These are phyloP conservation scores for Kwoniella dendrophila DNA, from an alignment of 768 basidiomycete genomes.

Conservation along the genomic window DNA sequence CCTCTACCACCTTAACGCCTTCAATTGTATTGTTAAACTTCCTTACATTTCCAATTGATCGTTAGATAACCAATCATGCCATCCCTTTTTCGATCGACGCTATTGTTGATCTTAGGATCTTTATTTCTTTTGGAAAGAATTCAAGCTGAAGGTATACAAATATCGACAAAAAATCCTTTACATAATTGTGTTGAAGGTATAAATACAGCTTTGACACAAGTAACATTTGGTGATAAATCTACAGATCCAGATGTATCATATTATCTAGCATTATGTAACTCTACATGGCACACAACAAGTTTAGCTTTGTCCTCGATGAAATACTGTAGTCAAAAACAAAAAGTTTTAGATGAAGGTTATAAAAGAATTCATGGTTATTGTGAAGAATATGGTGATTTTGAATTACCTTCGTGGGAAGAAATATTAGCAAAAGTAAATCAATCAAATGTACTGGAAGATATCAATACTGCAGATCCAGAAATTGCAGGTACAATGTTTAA, in stretches of 20 bases:
- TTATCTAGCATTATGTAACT: constrained; percentile 18
- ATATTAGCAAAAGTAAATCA: constrained; percentile 7
- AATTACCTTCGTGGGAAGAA: constrained; percentile 1
- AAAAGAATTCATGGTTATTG: constrained; percentile 12
- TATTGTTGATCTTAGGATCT: too few species aligned
- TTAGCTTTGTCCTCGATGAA: constrained; percentile 15
- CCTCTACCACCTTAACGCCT: too few species aligned
- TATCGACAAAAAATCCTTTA: constrained; percentile 1
- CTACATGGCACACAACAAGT: constrained; percentile 10
- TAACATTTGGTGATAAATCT: constrained; percentile 25
- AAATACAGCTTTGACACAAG: constrained; percentile 14
- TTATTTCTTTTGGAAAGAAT: too few species aligned
- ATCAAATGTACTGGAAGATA: background rate
- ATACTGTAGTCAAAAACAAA: constrained; percentile 15
- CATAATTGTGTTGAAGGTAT: constrained; percentile 18
- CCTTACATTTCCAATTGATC: too few species aligned
- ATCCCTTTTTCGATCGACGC: background rate
- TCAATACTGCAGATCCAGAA: constrained; percentile 2
- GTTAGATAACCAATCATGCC: background rate
- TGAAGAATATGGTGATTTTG: constrained; percentile 18
- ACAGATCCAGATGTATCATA: constrained; percentile 9
- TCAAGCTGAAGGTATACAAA: background rate
- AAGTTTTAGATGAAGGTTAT: constrained; percentile 18
- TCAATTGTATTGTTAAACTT: too few species aligned
- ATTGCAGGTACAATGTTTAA: constrained; percentile 18